A percentile compares a stretch with the other conserved stretches of the same genome.
phyloP scores from a whole-genome alignment of 495 filamentous ascomycete species.

The Pyrenopolyporus hunteri region DNA sequence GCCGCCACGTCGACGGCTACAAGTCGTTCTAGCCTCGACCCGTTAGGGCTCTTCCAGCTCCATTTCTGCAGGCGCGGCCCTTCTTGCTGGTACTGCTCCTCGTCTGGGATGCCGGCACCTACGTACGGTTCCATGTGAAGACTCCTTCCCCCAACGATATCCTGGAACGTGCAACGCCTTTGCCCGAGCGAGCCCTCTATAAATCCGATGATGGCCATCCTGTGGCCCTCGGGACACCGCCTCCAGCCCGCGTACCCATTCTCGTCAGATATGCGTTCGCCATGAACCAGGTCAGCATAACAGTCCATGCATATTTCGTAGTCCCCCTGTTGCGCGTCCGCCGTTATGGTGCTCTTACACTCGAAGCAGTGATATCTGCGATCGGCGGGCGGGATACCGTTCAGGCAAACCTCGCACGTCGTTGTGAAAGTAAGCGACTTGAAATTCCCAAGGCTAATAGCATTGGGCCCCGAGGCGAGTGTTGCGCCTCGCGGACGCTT shows the following conservation, averaged over 20 bases:
- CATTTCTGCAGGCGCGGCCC: conserved; percentile 39
- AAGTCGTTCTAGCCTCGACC: conserved; percentile 38
- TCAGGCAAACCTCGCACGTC: conserved; percentile 75
- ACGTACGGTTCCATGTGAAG: conserved; percentile 61
- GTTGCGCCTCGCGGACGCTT: conserved; percentile 43
- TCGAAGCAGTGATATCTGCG: conserved; percentile 74
- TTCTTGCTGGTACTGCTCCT: conserved; percentile 24
- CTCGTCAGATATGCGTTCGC: conserved; percentile 67
- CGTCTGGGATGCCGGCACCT: conserved; percentile 16
- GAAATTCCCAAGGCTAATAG: conserved; percentile 41
- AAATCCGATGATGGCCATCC: conserved; percentile 82
- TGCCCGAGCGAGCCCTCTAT: conserved; percentile 65
- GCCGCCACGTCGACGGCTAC: conserved; percentile 42
- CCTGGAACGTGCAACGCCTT: conserved; percentile 63
- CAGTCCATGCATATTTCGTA: conserved; percentile 83
- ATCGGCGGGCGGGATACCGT: conserved; percentile 69
- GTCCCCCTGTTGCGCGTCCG: conserved; percentile 69
- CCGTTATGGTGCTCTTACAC: conserved; percentile 44
- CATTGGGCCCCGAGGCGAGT: conserved; percentile 47
- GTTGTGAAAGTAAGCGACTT: conserved; percentile 69
- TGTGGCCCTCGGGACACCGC: conserved; percentile 76
- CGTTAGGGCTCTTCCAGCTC: conserved; percentile 35
- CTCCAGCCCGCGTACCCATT: conserved; percentile 83
- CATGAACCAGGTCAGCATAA: conserved; percentile 68
- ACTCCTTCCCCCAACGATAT: conserved; percentile 73